Evolutionary conservation across 768 basidiomycete species (phyloP).

Genomic region (Auriscalpium orientale): DNA sequence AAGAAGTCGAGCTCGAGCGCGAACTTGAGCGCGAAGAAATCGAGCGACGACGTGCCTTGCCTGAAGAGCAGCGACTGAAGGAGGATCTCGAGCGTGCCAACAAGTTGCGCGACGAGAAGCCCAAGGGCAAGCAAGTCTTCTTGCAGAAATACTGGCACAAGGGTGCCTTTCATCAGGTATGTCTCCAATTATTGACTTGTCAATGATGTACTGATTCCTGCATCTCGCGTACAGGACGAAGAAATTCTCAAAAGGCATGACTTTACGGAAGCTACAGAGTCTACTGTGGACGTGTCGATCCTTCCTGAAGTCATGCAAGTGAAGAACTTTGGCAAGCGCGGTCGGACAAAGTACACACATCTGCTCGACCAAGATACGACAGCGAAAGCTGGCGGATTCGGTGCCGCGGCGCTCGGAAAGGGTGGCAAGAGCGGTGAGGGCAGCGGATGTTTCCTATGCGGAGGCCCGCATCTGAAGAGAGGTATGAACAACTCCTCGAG

Average conservation of each 20-base stretch:
- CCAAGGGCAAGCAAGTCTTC: constrained; percentile 87
- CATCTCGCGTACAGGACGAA: constrained; percentile 52
- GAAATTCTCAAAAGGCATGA: constrained; percentile 81
- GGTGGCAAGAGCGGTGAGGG: constrained; percentile 49
- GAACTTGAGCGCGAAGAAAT: constrained; percentile 88
- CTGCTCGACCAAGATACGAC: constrained; percentile 93
- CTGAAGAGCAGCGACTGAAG: constrained; percentile 85
- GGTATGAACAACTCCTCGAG: constrained; percentile 33
- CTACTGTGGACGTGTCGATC: constrained; percentile 78
- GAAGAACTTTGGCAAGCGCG: constrained; percentile 87
- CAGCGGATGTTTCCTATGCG: constrained; percentile 87
- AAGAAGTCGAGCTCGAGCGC: constrained; percentile 74
- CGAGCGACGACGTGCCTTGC: constrained; percentile 84
- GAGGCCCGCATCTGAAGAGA: constrained; percentile 89
- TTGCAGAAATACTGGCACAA: constrained; percentile 99
- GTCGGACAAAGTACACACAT: constrained; percentile 95
- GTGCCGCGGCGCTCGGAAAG: constrained; percentile 46
- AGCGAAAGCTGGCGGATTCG: constrained; percentile 51
- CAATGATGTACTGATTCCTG: not conserved
- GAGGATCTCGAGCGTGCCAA: constrained; percentile 89
- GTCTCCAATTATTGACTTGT: constrained; percentile 13
- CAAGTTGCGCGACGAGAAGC: constrained; percentile 77
- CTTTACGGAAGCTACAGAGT: constrained; percentile 84
- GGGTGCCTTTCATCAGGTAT: constrained; percentile 95
- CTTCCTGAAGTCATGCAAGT: constrained; percentile 97